Evolutionary conservation across 495 filamentous ascomycete genomes (phyloP).

Genomic region (Neurospora sp.): DNA sequence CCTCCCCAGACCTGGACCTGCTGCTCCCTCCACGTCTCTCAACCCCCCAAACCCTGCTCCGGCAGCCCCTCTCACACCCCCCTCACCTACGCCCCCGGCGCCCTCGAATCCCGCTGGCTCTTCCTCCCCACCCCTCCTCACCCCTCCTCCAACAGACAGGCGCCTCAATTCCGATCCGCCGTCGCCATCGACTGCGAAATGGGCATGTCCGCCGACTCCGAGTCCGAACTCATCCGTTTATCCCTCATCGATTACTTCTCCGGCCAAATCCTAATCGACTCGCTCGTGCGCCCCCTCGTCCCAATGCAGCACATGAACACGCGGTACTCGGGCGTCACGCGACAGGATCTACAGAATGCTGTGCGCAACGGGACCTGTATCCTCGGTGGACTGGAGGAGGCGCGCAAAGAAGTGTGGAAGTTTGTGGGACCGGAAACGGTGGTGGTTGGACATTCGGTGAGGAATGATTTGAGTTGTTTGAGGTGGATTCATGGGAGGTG

Average conservation of each 20-base stretch:
- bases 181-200: constrained; percentile 44
- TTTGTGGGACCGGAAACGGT: constrained; percentile 28
- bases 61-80: background rate
- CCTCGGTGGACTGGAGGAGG: constrained; percentile 18
- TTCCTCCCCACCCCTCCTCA: background rate
- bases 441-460: constrained; percentile 22
- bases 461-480: constrained; percentile 20
- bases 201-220: constrained; percentile 20
- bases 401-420: constrained; percentile 22
- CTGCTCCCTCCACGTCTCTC: background rate
- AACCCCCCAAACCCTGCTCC: constrained; percentile 1
- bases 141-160: background rate
- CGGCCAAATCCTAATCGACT: constrained; percentile 31
- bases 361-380: background rate
- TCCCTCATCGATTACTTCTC: constrained; percentile 35
- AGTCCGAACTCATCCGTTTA: constrained; percentile 32
- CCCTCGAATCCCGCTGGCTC: constrained; percentile 1
- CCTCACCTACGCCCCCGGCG: background rate
- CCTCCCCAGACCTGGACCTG: constrained; percentile 2
- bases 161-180: constrained; percentile 4
- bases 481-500: constrained; percentile 5
- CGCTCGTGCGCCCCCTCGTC: constrained; percentile 28
- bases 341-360: constrained; percentile 15
- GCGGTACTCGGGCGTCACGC: constrained; percentile 26
- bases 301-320: constrained; percentile 31